Conservation (phyloP, 768 basidiomycete genomes). For the Basidioascus undulatus region DNA sequence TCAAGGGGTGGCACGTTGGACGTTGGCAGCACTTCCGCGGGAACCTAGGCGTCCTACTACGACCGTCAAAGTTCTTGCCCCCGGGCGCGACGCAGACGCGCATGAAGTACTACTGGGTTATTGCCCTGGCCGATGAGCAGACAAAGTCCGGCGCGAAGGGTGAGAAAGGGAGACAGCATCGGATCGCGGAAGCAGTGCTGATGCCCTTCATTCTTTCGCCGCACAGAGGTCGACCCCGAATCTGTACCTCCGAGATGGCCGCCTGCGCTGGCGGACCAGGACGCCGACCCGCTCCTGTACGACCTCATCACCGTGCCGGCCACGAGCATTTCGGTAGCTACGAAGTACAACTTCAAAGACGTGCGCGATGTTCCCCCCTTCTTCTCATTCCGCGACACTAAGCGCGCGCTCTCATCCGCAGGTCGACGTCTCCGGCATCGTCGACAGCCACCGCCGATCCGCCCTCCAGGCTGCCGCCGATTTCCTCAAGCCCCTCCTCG, state of each 20-base stretch:
- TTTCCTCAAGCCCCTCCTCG: conserved; percentile 19
- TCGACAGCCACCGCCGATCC: conserved; percentile 38
- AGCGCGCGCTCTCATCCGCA: conserved; percentile 14
- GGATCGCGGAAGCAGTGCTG: background rate
- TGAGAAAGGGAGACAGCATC: conserved; percentile 14
- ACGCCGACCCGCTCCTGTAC: conserved; percentile 33
- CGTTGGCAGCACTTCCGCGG: conserved; percentile 66
- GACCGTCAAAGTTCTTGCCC: conserved; percentile 33
- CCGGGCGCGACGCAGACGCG: too few species aligned
- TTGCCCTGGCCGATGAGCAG: conserved; percentile 42
- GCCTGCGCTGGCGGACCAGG: conserved; percentile 25
- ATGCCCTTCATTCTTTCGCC: background rate
- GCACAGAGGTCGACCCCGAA: conserved; percentile 32
- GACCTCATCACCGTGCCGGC: conserved; percentile 40
- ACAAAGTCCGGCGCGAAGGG: conserved; percentile 34
- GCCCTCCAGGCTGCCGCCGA: conserved; percentile 31
- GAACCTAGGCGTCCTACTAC: conserved; percentile 46
- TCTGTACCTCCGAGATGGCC: conserved; percentile 59
- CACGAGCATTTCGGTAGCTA: conserved; percentile 51
- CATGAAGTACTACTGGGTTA: conserved; percentile 35
- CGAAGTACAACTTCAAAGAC: conserved; percentile 36
- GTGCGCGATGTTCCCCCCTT: background rate
- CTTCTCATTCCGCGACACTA: background rate
- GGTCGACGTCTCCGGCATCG: conserved; percentile 46
- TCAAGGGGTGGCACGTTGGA: too few species aligned